Evolutionary conservation across 305 asterid species (phyloP).

Genomic region (Solanum hybrid): DNA sequence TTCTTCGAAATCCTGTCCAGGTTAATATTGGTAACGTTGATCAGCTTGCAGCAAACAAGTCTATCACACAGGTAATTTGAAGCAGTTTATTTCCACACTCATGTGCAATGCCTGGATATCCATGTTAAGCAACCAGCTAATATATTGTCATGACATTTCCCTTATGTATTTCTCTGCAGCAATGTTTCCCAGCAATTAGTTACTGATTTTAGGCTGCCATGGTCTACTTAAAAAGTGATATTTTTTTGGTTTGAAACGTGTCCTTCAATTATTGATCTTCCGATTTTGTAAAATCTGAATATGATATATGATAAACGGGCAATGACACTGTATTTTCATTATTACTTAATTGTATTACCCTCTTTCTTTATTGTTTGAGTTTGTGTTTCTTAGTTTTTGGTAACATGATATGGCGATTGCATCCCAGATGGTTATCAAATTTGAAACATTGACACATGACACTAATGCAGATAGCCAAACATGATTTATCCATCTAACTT

Average conservation of each 20-base stretch:
- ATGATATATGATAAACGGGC: background rate
- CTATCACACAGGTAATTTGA: slow-evolving; percentile 75
- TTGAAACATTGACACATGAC: background rate
- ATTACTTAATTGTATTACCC: background rate
- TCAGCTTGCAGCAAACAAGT: slow-evolving; percentile 88
- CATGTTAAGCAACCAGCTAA: background rate
- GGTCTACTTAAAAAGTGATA: background rate
- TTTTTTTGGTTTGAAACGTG: background rate
- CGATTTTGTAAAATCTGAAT: background rate
- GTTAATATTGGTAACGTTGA: slow-evolving; percentile 95
- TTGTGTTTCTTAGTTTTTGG: background rate
- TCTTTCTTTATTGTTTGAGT: background rate
- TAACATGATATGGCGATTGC: background rate
- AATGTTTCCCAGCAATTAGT: background rate
- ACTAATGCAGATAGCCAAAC: background rate
- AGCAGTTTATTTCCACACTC: background rate
- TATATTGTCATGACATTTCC: background rate
- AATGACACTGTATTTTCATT: background rate
- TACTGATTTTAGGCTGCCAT: background rate
- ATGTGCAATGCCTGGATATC: background rate
- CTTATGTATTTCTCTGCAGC: background rate
- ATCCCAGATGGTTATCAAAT: background rate
- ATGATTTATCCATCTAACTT: background rate
- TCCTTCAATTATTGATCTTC: background rate
- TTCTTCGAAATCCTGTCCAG: slow-evolving; percentile 77